Base-by-base conservation (phyloP, 1,139 yeast species). In the Debaryomycetaceae sp. region DNA sequence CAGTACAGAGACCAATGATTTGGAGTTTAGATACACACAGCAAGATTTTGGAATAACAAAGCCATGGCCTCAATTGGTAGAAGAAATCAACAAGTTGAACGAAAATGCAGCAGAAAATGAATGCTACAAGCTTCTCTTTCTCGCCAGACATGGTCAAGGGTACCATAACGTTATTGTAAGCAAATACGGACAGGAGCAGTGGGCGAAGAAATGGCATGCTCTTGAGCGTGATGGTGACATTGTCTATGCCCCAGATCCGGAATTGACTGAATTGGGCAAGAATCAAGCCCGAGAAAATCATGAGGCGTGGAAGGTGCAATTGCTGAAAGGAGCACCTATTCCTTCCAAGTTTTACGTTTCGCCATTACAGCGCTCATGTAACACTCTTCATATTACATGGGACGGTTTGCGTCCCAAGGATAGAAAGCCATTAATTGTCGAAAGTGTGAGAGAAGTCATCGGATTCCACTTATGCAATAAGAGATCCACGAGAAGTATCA, bases 121-220 rank as follows among this genome's bases (percentile, higher is more conserved):
- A 28, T 54, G 54, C 17, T 80, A 81, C 56, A 83, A 83, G 55
- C 55, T 84, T 33, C 47, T 84, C 5, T 72, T 80, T 39, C 63
- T 83, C 38, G 89, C 87, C 1, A 69, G 95, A 43, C 94, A 86
- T 52, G 94, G 94, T 6, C 86, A 85, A 59, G 94, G 94, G 0
- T 78, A 68, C 59, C 92, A 85, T 53, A 86, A 86, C 49, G 63
- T 73, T 17, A 87, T 83, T 2, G 75, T 77, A 35, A 65, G 63
- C 19, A 73, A 74, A 45, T 82, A 81, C 54, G 84, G 88, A 11
- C 58, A 68, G 30, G 60, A 69, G 11, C 75, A 59, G 17, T 84
- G 91, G 91, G 70, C 75, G 50, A 58, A 55, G 1, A 73, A 80
- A 46, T 83, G 85, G 83, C 67, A 84, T 17, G 67, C 65, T 43